phyloP scores from a whole-genome alignment of 1,284 basidiomycete species.

The Volvariella surrecta region DNA sequence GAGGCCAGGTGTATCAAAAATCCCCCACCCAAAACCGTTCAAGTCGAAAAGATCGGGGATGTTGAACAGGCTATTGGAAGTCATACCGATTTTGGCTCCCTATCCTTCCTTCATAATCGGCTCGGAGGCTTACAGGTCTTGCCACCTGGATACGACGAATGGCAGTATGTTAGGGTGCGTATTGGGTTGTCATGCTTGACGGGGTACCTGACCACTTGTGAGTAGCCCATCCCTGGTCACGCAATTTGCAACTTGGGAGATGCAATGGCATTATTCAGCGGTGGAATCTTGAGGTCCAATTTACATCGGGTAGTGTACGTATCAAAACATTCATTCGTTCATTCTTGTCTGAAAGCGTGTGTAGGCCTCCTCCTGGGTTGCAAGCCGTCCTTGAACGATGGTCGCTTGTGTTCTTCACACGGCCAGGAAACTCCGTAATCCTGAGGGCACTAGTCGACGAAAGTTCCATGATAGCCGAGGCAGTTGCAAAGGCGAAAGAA shows the following conservation, averaged over 20 bases:
- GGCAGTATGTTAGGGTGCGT: conserved; percentile 59
- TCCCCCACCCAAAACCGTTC: conserved; percentile 15
- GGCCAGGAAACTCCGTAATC: conserved; percentile 43
- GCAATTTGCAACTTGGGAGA: conserved; percentile 55
- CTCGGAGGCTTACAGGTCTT: conserved; percentile 69
- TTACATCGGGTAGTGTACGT: conserved; percentile 40
- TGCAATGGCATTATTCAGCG: conserved; percentile 43
- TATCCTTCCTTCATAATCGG: conserved; percentile 62
- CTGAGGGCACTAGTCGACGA: conserved; percentile 41
- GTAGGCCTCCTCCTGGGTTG: conserved; percentile 24
- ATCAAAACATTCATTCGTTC: conserved; percentile 14
- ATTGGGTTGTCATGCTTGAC: background rate
- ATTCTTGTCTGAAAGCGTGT: conserved; percentile 14
- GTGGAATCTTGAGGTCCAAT: conserved; percentile 45
- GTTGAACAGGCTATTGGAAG: conserved; percentile 23
- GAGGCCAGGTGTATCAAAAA: conserved; percentile 44
- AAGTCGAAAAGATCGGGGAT: background rate
- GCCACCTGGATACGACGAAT: conserved; percentile 49
- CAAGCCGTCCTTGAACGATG: conserved; percentile 41
- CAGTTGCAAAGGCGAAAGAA: conserved; percentile 20
- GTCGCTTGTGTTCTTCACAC: conserved; percentile 56
- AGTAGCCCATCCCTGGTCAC: conserved; percentile 45
- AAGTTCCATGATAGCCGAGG: conserved; percentile 35
- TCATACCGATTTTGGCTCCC: conserved; percentile 40
- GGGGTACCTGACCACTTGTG: background rate